A percentile compares a stretch with the other conserved stretches of the same genome.
phyloP scores from a whole-genome alignment of 2,329 filamentous ascomycete species.

The Orbilia blumenaviensis region DNA sequence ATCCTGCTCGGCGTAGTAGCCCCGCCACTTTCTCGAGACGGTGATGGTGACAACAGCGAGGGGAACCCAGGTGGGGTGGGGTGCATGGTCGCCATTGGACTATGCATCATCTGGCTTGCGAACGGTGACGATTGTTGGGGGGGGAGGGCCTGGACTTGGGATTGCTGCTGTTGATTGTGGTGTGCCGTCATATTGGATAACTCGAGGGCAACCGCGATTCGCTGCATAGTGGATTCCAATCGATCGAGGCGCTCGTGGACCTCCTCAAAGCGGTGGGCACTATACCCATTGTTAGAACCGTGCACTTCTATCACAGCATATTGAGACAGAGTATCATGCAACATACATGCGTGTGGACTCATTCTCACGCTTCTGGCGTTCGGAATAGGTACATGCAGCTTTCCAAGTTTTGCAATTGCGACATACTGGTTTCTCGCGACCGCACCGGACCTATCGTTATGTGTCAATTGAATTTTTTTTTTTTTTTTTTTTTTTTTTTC shows the following conservation, averaged over 20 bases:
- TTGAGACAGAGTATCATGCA: not conserved
- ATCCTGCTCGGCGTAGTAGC: constrained; percentile 47
- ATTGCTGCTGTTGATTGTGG: constrained; percentile 43
- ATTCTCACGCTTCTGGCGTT: constrained; percentile 58
- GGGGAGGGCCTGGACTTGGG: constrained; percentile 11
- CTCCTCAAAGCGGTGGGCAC: constrained; percentile 58
- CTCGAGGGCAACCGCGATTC: constrained; percentile 54
- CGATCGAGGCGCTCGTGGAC: constrained; percentile 58
- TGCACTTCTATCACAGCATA: not conserved
- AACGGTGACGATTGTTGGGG: constrained; percentile 23
- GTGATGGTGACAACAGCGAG: constrained; percentile 48
- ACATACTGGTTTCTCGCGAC: constrained; percentile 57
- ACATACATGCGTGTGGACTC: constrained; percentile 57
- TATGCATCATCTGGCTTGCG: constrained; percentile 50
- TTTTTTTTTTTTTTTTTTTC: not conserved
- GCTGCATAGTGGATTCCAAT: constrained; percentile 56
- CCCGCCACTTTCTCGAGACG: constrained; percentile 43
- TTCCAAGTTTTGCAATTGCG: constrained; percentile 58
- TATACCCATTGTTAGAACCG: constrained; percentile 20
- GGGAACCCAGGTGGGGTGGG: constrained; percentile 51
- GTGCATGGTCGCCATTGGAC: constrained; percentile 53
- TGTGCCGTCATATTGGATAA: constrained; percentile 54
- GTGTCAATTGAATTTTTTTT: not conserved
- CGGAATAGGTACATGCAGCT: constrained; percentile 57
- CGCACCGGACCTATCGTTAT: constrained; percentile 56